phyloP scores from a whole-genome alignment of 768 basidiomycete species.

The Chlorophyllum brunneum region DNA sequence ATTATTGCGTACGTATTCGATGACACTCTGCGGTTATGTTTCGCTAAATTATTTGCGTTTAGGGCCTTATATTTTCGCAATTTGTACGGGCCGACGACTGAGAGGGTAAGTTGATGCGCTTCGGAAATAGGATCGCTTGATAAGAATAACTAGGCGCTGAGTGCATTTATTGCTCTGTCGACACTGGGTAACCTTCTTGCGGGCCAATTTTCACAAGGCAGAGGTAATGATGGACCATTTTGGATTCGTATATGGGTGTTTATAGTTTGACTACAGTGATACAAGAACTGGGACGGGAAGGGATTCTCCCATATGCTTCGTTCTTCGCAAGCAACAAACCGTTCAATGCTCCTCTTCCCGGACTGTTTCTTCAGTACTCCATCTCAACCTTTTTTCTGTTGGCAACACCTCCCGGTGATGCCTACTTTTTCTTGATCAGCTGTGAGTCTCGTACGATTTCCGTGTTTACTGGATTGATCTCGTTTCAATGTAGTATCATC shows the following conservation, averaged over 20 bases:
- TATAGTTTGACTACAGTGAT: too few relatives aligned
- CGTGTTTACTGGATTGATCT: too few relatives aligned
- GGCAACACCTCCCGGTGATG: conserved; percentile 66
- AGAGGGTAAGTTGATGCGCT: conserved; percentile 55
- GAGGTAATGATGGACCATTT: too few relatives aligned
- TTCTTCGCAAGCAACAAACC: too few relatives aligned
- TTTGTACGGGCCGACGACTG: conserved; percentile 59
- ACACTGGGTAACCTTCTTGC: too few relatives aligned
- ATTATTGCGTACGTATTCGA: conserved; percentile 58
- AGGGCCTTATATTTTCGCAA: conserved; percentile 75
- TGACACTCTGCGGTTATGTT: neutral
- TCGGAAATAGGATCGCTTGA: too few relatives aligned
- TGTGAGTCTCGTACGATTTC: conserved; percentile 34
- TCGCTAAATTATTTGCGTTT: conserved; percentile 1
- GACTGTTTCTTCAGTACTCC: conserved; percentile 61
- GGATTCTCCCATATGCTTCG: too few relatives aligned
- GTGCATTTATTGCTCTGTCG: too few relatives aligned
- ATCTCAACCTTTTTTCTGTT: conserved; percentile 53
- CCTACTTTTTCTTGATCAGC: conserved; percentile 68
- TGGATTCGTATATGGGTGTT: too few relatives aligned
- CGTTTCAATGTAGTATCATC: conserved; percentile 63
- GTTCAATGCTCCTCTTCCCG: too few relatives aligned
- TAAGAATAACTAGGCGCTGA: too few relatives aligned
- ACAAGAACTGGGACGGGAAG: too few relatives aligned
- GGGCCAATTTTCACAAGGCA: conserved; percentile 60